A percentile compares a stretch with the other conserved stretches of the same genome.
Conservation (phyloP, 305 asterid species). For the Solanum aculeatissimum region DNA sequence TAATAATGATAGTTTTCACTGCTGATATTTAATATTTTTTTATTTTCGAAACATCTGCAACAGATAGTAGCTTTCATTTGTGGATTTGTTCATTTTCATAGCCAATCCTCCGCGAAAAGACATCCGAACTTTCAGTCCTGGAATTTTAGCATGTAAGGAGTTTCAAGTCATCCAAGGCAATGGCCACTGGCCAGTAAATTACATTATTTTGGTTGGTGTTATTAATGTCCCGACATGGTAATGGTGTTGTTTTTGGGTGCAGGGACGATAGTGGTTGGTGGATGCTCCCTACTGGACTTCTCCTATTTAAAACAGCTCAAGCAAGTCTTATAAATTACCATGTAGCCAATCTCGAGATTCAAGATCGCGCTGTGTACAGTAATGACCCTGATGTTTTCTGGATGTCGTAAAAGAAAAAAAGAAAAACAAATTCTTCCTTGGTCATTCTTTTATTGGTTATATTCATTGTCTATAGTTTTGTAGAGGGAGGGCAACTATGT, state of each 20-base stretch:
- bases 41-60: background rate
- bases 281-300: constrained; percentile 70
- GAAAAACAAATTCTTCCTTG: background rate
- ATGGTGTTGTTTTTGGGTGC: constrained; percentile 7
- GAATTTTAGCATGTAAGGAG: constrained; percentile 73
- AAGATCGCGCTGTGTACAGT: constrained; percentile 75
- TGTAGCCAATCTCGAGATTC: constrained; percentile 87
- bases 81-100: constrained; percentile 57
- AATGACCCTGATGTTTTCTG: constrained; percentile 62
- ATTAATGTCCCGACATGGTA: background rate
- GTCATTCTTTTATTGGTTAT: background rate
- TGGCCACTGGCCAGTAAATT: background rate
- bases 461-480: background rate
- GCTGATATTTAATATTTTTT: background rate
- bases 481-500: background rate
- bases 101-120: constrained; percentile 45
- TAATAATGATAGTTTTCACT: background rate
- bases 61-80: constrained; percentile 72
- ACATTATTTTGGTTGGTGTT: background rate
- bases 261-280: constrained; percentile 98
- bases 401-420: constrained; percentile 27
- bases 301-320: constrained; percentile 51
- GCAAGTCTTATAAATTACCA: constrained; percentile 71
- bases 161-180: background rate
- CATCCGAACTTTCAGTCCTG: constrained; percentile 40